Base-by-base conservation (phyloP, 257 asterid species). In the Nicotiana tabacum region DNA sequence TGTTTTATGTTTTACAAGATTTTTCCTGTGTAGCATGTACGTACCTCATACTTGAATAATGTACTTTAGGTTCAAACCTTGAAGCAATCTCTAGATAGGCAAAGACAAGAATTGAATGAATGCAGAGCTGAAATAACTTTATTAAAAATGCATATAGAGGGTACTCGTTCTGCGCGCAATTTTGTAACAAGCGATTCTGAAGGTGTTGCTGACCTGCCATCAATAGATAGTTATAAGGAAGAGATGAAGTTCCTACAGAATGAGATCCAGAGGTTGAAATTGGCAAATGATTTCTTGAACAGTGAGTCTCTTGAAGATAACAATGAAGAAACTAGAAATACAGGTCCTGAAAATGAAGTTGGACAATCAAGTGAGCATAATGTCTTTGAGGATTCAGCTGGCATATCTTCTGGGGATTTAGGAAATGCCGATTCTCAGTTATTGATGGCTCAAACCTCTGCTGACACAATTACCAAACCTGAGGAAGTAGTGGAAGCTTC, bases 71-170 rank as follows among this genome's bases (percentile, higher is more conserved):
- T 93, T 83, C 98, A 92, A 85, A 90, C 85, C 83, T 85, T 92
- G 91, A 96, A 92, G 91, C 93, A 88, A 87, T 88, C 92, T 83
- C 46, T 93, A 83, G 94, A 91, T 83, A 88, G 89, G 86, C 94
- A 90, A 89, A 88, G 91, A 77, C 90, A 90, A 87, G 97, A 91
- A 85, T 87, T 96, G 83, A 95, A 96, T 91, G 98, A 90, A 76
- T 93, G 97, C 82, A 90, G 98, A 89, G 98, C 98, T 84, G 99
- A 96, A 91, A 91, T 96, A 90, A 96, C 99, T 83, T 90, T 97
- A 60, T 90, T 96, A 78, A 95, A 96, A 88, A 91, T 91, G 98
- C 90, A 88, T 66, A 89, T 93, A 80, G 98, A 95, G 89, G 95
- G 90, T 65, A 88, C 93, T 86, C 94, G 84, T 66, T 88, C 96